These are phyloP conservation scores for Phytophthora lateralis DNA, from an alignment of 352 stramenopile genomes.

Conservation along the genomic window DNA sequence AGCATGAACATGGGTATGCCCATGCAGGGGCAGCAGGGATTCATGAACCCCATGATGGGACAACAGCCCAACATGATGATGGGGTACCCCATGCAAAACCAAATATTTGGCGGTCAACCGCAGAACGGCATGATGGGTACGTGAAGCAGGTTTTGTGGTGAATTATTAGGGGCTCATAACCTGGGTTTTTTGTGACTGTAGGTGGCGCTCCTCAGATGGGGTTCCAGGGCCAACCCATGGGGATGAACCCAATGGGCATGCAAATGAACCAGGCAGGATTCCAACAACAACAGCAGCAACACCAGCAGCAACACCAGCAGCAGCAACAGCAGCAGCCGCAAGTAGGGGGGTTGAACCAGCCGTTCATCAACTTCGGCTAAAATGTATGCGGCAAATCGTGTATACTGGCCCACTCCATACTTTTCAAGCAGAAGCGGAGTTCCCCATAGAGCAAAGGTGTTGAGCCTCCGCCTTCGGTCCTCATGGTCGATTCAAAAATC, in stretches of 20 bases:
- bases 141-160: neutral
- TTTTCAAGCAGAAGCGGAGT: constrained; percentile 2
- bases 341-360: constrained; percentile 64
- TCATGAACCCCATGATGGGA: constrained; percentile 53
- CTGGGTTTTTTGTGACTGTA: constrained; percentile 12
- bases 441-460: constrained; percentile 36
- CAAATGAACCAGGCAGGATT: constrained; percentile 68
- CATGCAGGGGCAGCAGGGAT: constrained; percentile 23
- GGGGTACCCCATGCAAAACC: constrained; percentile 52
- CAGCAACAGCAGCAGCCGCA: constrained; percentile 49
- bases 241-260: constrained; percentile 66
- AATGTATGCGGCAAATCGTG: constrained; percentile 37
- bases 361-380: constrained; percentile 79
- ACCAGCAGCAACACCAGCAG: constrained; percentile 37
- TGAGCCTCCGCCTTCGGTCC: constrained; percentile 5
- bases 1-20: constrained; percentile 27
- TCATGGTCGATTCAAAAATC: constrained; percentile 19
- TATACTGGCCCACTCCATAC: constrained; percentile 11
- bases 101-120: constrained; percentile 49
- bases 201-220: constrained; percentile 49
- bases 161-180: neutral
- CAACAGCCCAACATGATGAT: constrained; percentile 43
- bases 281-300: constrained; percentile 47
- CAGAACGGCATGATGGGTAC: constrained; percentile 68
- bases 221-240: constrained; percentile 57